Conservation (phyloP, 1,284 basidiomycete genomes). For the Melampsora abietis-canadensis region DNA sequence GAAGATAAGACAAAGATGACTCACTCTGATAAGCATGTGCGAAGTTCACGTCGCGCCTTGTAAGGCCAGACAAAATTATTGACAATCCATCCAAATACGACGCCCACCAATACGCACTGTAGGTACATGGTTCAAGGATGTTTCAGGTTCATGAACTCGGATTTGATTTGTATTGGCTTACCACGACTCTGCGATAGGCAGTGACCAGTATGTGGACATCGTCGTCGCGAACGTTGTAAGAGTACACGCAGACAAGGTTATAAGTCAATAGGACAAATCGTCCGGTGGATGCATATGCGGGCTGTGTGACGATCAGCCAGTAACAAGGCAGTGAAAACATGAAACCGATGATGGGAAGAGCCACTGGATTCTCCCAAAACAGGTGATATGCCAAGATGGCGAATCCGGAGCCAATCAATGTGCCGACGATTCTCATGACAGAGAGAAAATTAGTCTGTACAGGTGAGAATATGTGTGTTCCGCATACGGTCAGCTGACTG, state of each 20-base stretch:
- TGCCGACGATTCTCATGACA: slow-evolving; percentile 18
- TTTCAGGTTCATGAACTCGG: too few relatives aligned
- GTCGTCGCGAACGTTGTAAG: slow-evolving; percentile 56
- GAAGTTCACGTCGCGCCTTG: slow-evolving; percentile 33
- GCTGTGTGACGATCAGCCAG: slow-evolving; percentile 26
- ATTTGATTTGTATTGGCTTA: slow-evolving; percentile 1
- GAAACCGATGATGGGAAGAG: slow-evolving; percentile 24
- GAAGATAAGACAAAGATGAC: neutral
- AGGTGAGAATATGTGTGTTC: neutral
- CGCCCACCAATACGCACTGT: slow-evolving; percentile 38
- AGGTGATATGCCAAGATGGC: slow-evolving; percentile 16
- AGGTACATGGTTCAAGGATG: neutral
- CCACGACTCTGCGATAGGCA: slow-evolving; percentile 26
- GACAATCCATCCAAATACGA: slow-evolving; percentile 34
- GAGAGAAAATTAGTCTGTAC: slow-evolving; percentile 35
- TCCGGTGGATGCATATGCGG: slow-evolving; percentile 67
- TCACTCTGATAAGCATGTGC: slow-evolving; percentile 42
- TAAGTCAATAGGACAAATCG: slow-evolving; percentile 82
- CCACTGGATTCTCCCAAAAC: slow-evolving; percentile 27
- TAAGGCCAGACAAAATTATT: slow-evolving; percentile 41
- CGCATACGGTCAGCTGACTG: neutral
- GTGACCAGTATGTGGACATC: slow-evolving; percentile 22
- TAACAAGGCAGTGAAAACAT: slow-evolving; percentile 27
- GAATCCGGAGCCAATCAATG: slow-evolving; percentile 21
- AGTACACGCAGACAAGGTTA: slow-evolving; percentile 84